phyloP scores from a whole-genome alignment of 2,329 filamentous ascomycete species.

The Fusarium papillatum region DNA sequence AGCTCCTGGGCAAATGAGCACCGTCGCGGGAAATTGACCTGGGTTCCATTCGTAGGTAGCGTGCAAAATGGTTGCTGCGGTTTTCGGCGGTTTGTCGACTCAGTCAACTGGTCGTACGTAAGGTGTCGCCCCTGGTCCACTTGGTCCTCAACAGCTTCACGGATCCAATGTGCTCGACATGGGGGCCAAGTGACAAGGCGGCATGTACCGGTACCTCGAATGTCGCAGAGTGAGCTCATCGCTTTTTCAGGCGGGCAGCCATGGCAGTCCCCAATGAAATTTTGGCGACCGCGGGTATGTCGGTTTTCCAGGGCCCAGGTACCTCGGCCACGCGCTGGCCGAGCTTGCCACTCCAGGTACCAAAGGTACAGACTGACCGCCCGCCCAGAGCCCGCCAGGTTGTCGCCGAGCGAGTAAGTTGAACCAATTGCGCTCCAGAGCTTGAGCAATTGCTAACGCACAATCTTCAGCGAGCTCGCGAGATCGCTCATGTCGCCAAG shows the following conservation, averaged over 20 bases:
- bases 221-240: slow-evolving; percentile 34
- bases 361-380: slow-evolving; percentile 29
- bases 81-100: slow-evolving; percentile 39
- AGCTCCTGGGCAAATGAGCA: slow-evolving; percentile 12
- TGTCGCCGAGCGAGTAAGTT: slow-evolving; percentile 80
- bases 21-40: slow-evolving; percentile 23
- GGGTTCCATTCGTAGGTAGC: slow-evolving; percentile 10
- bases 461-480: slow-evolving; percentile 83
- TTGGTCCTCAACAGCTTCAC: slow-evolving; percentile 44
- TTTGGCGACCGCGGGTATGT: slow-evolving; percentile 17
- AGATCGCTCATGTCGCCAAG: slow-evolving; percentile 96
- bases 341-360: slow-evolving; percentile 31
- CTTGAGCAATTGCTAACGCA: slow-evolving; percentile 23
- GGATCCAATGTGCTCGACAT: not conserved
- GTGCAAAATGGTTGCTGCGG: slow-evolving; percentile 33
- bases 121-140: slow-evolving; percentile 39
- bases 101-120: slow-evolving; percentile 39
- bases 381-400: slow-evolving; percentile 28
- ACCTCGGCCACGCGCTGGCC: slow-evolving; percentile 28
- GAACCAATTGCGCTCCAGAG: slow-evolving; percentile 12
- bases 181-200: slow-evolving; percentile 14
- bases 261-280: slow-evolving; percentile 33
- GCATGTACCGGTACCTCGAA: slow-evolving; percentile 39
- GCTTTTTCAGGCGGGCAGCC: slow-evolving; percentile 35
- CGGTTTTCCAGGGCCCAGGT: slow-evolving; percentile 32